A percentile compares a stretch with the other conserved stretches of the same genome.
Evolutionary conservation across 1,139 yeast genomes (phyloP).

Genomic region (Hemisphaericaspora xylanilytica): DNA sequence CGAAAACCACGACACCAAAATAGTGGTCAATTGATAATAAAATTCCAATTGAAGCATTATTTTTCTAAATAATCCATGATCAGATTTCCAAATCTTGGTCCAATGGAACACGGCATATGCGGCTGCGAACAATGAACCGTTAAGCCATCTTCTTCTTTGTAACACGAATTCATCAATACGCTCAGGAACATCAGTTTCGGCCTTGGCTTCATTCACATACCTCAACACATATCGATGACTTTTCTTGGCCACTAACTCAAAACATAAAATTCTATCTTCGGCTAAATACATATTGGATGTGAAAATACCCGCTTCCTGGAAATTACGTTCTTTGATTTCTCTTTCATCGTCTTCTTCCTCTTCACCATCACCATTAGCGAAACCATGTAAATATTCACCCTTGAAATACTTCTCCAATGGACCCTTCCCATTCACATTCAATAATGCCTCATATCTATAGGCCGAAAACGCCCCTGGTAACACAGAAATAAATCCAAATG

Average conservation of each 20-base stretch:
- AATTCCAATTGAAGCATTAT: slow-evolving; percentile 43
- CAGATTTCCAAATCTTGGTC: slow-evolving; percentile 42
- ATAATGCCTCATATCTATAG: slow-evolving; percentile 41
- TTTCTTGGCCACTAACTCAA: slow-evolving; percentile 46
- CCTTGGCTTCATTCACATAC: slow-evolving; percentile 46
- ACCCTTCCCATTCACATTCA: slow-evolving; percentile 42
- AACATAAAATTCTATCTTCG: slow-evolving; percentile 50
- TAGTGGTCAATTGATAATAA: slow-evolving; percentile 41
- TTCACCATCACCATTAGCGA: slow-evolving; percentile 44
- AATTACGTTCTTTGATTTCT: slow-evolving; percentile 43
- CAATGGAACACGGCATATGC: slow-evolving; percentile 46
- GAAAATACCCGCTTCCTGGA: slow-evolving; percentile 48
- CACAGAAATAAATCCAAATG: slow-evolving; percentile 46
- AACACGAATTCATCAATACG: slow-evolving; percentile 44
- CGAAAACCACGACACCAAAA: slow-evolving; percentile 73
- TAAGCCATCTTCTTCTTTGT: slow-evolving; percentile 52
- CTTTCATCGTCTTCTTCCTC: slow-evolving; percentile 47
- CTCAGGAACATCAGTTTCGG: slow-evolving; percentile 53
- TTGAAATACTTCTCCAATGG: slow-evolving; percentile 50
- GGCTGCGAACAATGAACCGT: slow-evolving; percentile 52
- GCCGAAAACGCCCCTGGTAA: slow-evolving; percentile 51
- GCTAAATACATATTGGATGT: slow-evolving; percentile 53
- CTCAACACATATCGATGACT: slow-evolving; percentile 46
- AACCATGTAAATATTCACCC: slow-evolving; percentile 48
- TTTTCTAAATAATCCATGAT: slow-evolving; percentile 42